A percentile compares a stretch with the other conserved stretches of the same genome.
Conservation (phyloP, 2,329 filamentous ascomycete species). For the Pseudogymnoascus sp. region DNA sequence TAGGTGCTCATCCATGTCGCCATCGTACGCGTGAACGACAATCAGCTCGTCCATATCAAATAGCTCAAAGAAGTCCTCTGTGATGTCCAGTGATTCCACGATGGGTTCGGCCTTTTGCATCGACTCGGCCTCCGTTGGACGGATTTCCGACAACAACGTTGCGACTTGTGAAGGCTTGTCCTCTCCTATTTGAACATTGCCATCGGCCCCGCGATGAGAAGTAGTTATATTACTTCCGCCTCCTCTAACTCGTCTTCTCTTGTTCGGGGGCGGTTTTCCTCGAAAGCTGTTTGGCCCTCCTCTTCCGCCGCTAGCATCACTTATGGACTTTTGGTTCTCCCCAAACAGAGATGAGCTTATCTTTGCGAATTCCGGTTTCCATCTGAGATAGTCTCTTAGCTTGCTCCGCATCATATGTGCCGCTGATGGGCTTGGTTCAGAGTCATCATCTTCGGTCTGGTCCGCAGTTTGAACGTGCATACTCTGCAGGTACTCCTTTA, state of each 20-base stretch:
- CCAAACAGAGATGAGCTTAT: constrained; percentile 72
- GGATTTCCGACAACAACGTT: constrained; percentile 72
- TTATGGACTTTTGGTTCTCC: constrained; percentile 70
- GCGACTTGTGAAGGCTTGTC: constrained; percentile 79
- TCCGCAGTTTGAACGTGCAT: constrained; percentile 64
- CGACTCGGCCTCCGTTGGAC: constrained; percentile 70
- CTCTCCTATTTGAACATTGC: constrained; percentile 68
- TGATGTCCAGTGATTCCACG: constrained; percentile 75
- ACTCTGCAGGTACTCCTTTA: constrained; percentile 83
- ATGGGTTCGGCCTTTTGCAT: constrained; percentile 69
- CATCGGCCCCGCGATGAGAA: constrained; percentile 60
- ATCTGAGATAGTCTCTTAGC: constrained; percentile 76
- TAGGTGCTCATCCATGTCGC: constrained; percentile 93
- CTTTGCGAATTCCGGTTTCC: constrained; percentile 84
- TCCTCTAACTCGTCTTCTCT: constrained; percentile 76
- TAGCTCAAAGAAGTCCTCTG: constrained; percentile 86
- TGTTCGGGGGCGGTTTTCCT: constrained; percentile 67
- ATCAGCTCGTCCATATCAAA: constrained; percentile 87
- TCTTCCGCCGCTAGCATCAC: constrained; percentile 45
- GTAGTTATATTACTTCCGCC: constrained; percentile 54
- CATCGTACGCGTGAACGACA: constrained; percentile 86
- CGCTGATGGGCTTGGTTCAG: constrained; percentile 59
- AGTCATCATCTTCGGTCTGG: constrained; percentile 31
- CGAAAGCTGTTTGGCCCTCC: constrained; percentile 37
- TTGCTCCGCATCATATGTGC: constrained; percentile 85